These are phyloP conservation scores for Ustilago tritici DNA, from an alignment of 1,284 basidiomycete genomes.

Conservation along the genomic window DNA sequence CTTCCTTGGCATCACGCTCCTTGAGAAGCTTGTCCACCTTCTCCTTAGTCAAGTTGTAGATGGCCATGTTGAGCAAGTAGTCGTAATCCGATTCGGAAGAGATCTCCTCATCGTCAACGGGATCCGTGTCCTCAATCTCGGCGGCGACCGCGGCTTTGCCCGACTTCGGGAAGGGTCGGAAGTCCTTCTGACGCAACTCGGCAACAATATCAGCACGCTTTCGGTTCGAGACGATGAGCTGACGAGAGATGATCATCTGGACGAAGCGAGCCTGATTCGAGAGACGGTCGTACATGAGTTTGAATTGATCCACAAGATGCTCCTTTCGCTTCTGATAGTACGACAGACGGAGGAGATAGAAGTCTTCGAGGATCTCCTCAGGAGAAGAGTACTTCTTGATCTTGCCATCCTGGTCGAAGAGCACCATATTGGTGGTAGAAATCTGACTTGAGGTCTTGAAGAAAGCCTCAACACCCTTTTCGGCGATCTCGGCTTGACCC, in stretches of 20 bases:
- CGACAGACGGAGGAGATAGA: slow-evolving; percentile 87
- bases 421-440: slow-evolving; percentile 96
- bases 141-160: slow-evolving; percentile 78
- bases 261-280: slow-evolving; percentile 97
- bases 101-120: slow-evolving; percentile 75
- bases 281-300: slow-evolving; percentile 83
- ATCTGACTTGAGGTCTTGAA: slow-evolving; percentile 90
- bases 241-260: slow-evolving; percentile 90
- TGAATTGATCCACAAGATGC: slow-evolving; percentile 85
- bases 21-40: slow-evolving; percentile 88
- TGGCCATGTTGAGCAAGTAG: slow-evolving; percentile 93
- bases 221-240: slow-evolving; percentile 90
- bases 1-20: slow-evolving; percentile 85
- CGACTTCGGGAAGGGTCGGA: slow-evolving; percentile 87
- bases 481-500: slow-evolving; percentile 86
- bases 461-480: slow-evolving; percentile 87
- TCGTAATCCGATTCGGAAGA: slow-evolving; percentile 84
- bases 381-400: slow-evolving; percentile 92
- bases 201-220: slow-evolving; percentile 87
- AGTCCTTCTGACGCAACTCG: slow-evolving; percentile 83
- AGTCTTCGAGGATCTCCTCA: slow-evolving; percentile 93
- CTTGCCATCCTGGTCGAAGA: slow-evolving; percentile 95
- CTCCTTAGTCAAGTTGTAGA: slow-evolving; percentile 93
- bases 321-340: slow-evolving; percentile 87
- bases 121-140: slow-evolving; percentile 71